Conservation (phyloP, 129 eudicot species). For the Oenanthe sinensis region DNA sequence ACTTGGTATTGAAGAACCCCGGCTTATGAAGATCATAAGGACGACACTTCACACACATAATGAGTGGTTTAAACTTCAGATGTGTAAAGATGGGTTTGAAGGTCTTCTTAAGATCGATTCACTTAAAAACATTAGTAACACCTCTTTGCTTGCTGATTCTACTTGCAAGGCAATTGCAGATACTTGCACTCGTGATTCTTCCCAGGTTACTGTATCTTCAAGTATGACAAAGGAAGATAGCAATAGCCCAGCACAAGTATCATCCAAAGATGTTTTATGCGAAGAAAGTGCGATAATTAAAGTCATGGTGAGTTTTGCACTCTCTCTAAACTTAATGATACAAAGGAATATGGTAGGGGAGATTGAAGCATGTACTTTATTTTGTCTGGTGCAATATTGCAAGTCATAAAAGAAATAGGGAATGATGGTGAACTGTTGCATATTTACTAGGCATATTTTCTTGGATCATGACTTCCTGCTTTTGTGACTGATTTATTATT, state of each 20-base stretch:
- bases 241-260: constrained; percentile 63
- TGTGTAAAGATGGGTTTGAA: constrained; percentile 96
- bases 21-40: constrained; percentile 84
- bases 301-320: constrained; percentile 72
- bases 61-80: constrained; percentile 97
- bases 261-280: constrained; percentile 48
- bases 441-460: not conserved
- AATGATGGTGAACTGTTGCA: not conserved
- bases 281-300: constrained; percentile 92
- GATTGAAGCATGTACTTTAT: not conserved
- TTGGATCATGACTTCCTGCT: not conserved
- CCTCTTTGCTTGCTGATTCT: constrained; percentile 26
- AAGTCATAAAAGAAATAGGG: not conserved
- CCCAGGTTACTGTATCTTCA: constrained; percentile 71
- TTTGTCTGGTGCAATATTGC: not conserved
- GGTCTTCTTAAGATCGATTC: constrained; percentile 68
- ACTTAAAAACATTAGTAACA: constrained; percentile 44
- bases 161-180: constrained; percentile 42
- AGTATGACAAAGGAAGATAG: constrained; percentile 68
- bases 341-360: not conserved
- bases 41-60: constrained; percentile 68
- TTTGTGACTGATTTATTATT: not conserved
- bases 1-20: constrained; percentile 93
- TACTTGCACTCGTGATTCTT: constrained; percentile 45
- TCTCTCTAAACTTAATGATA: not conserved